Evolutionary conservation across 331 rosid species (phyloP).

Genomic region (Pyrus hybrid): DNA sequence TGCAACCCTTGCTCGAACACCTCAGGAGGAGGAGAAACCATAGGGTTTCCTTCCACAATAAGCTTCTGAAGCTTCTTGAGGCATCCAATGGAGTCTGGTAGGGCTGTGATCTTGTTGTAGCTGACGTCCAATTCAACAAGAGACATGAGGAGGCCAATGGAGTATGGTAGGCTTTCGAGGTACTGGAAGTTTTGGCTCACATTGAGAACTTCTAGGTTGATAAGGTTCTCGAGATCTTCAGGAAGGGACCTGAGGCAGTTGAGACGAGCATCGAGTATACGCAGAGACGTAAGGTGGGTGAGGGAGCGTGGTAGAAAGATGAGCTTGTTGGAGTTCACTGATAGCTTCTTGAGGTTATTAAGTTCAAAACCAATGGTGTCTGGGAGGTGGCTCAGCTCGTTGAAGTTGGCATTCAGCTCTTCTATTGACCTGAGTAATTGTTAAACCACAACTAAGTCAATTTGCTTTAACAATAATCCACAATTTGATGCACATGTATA

Average conservation of each 20-base stretch:
- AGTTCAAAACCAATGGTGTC: conserved; percentile 66
- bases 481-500: no score
- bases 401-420: conserved; percentile 87
- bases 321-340: conserved; percentile 77
- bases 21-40: conserved; percentile 47
- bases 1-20: conserved; percentile 58
- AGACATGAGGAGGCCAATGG: conserved; percentile 68
- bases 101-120: conserved; percentile 52
- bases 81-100: conserved; percentile 74
- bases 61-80: conserved; percentile 59
- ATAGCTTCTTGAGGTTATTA: conserved; percentile 53
- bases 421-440: conserved; percentile 44
- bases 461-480: no score
- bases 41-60: conserved; percentile 74
- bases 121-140: conserved; percentile 70
- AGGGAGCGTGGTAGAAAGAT: conserved; percentile 53
- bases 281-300: conserved; percentile 49
- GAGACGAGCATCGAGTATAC: conserved; percentile 56
- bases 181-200: conserved; percentile 92
- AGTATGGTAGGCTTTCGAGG: conserved; percentile 54
- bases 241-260: conserved; percentile 79
- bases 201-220: conserved; percentile 65
- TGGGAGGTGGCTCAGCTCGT: conserved; percentile 52
- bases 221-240: conserved; percentile 64
- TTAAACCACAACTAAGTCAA: background rate